Evolutionary conservation across 1,284 basidiomycete genomes (phyloP).

Genomic region (Rhodotorula mucilaginosa): DNA sequence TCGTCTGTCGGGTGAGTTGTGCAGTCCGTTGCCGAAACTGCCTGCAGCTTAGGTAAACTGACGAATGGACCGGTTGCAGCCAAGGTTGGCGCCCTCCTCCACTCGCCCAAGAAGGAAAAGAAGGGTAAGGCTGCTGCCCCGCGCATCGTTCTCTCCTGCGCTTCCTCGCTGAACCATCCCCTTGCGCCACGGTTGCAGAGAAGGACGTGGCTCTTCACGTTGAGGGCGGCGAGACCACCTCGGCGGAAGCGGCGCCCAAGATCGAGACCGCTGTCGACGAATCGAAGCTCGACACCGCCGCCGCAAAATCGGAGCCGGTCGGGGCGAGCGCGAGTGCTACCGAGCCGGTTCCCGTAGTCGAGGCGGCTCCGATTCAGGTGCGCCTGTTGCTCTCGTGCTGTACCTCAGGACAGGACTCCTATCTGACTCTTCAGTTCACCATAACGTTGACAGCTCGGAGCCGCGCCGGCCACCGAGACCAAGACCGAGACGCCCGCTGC

Average conservation of each 20-base stretch:
- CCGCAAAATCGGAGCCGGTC: not conserved
- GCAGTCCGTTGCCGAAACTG: too few species aligned
- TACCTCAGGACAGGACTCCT: not conserved
- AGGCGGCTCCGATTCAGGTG: not conserved
- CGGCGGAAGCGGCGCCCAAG: conserved; percentile 18
- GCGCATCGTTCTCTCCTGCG: not conserved
- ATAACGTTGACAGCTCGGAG: conserved; percentile 5
- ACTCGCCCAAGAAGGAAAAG: conserved; percentile 40
- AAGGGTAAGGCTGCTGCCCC: conserved; percentile 8
- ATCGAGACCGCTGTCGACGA: conserved; percentile 34
- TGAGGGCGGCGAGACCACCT: not conserved
- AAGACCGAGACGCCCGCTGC: conserved; percentile 1
- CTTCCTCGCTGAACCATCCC: not conserved
- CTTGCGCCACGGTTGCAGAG: not conserved
- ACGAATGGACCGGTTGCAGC: not conserved
- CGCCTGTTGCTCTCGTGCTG: not conserved
- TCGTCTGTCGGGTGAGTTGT: conserved; percentile 29
- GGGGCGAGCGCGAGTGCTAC: not conserved
- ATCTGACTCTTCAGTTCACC: not conserved
- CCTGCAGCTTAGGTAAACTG: too few species aligned
- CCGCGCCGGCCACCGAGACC: conserved; percentile 17
- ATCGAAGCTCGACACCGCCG: conserved; percentile 16
- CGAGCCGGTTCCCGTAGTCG: not conserved
- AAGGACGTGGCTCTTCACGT: conserved; percentile 10
- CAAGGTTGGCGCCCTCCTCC: conserved; percentile 32